Evolutionary conservation across 208 protist species (phyloP).

Genomic region (Kentomonas sorsogonicus): DNA sequence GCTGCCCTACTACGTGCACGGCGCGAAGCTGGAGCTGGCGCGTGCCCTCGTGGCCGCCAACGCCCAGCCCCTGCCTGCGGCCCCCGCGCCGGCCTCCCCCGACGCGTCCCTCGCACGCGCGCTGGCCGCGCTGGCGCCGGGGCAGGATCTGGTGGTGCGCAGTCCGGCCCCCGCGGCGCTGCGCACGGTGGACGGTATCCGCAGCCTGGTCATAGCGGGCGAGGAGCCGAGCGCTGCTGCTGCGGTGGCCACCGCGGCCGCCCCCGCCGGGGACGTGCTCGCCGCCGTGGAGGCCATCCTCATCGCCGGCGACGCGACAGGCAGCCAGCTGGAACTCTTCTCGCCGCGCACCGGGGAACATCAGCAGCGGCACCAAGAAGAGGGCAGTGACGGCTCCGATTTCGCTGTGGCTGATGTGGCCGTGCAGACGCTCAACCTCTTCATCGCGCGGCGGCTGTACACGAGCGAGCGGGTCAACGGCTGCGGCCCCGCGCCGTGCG

Average conservation of each 20-base stretch:
- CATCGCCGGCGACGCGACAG: conserved; percentile 36
- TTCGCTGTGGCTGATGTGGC: conserved; percentile 17
- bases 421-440: conserved; percentile 54
- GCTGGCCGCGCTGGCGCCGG: no score
- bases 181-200: conserved; percentile 5
- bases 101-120: no score
- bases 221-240: not conserved
- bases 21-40: conserved; percentile 47
- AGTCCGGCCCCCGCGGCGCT: not conserved
- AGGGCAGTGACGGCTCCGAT: not conserved
- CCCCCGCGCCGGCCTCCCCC: no score
- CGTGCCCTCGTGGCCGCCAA: no score
- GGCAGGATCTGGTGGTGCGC: conserved; percentile 19
- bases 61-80: no score
- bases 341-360: conserved; percentile 1
- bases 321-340: conserved; percentile 20
- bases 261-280: conserved; percentile 25
- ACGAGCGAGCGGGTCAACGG: conserved; percentile 18
- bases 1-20: conserved; percentile 26
- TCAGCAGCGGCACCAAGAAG: no score
- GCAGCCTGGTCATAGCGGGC: not conserved
- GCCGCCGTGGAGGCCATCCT: conserved; percentile 39
- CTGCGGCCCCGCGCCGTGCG: conserved; percentile 46
- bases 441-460: conserved; percentile 69
- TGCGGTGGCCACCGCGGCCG: not conserved